phyloP scores from a whole-genome alignment of 2,329 filamentous ascomycete genomes.

The Xylaria sp. region DNA sequence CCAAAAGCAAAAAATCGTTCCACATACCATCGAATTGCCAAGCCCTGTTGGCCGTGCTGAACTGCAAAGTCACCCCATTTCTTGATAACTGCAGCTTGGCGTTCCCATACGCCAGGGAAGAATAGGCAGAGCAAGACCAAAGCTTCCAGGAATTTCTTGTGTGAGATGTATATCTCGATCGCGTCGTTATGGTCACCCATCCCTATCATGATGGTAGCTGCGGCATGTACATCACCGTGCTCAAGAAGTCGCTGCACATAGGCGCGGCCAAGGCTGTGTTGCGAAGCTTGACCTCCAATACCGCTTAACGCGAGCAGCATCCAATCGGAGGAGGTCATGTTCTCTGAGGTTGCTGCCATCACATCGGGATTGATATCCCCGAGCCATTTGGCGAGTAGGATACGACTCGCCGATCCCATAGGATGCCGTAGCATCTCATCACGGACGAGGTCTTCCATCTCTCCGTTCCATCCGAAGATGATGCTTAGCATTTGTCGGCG shows the following conservation, averaged over 20 bases:
- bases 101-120: slow-evolving; percentile 88
- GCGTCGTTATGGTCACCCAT: slow-evolving; percentile 94
- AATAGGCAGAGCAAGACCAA: slow-evolving; percentile 86
- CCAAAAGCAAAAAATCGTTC: neutral
- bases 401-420: slow-evolving; percentile 77
- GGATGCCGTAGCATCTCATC: slow-evolving; percentile 85
- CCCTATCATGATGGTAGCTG: slow-evolving; percentile 90
- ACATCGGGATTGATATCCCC: slow-evolving; percentile 85
- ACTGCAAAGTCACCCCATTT: slow-evolving; percentile 97
- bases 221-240: slow-evolving; percentile 89
- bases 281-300: slow-evolving; percentile 80
- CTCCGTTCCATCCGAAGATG: slow-evolving; percentile 94
- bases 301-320: slow-evolving; percentile 93
- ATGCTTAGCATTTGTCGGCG: slow-evolving; percentile 90
- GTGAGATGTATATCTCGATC: slow-evolving; percentile 94
- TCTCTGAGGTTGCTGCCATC: slow-evolving; percentile 81
- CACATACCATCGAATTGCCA: slow-evolving; percentile 82
- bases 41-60: slow-evolving; percentile 84
- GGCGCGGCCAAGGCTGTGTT: slow-evolving; percentile 89
- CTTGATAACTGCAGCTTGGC: slow-evolving; percentile 85
- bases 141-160: slow-evolving; percentile 91
- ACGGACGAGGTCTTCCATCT: slow-evolving; percentile 80
- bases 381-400: slow-evolving; percentile 92
- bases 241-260: slow-evolving; percentile 92
- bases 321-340: slow-evolving; percentile 96